These are phyloP conservation scores for Solanum pimpinellifolium DNA, from an alignment of 257 asterid genomes.

Conservation along the genomic window DNA sequence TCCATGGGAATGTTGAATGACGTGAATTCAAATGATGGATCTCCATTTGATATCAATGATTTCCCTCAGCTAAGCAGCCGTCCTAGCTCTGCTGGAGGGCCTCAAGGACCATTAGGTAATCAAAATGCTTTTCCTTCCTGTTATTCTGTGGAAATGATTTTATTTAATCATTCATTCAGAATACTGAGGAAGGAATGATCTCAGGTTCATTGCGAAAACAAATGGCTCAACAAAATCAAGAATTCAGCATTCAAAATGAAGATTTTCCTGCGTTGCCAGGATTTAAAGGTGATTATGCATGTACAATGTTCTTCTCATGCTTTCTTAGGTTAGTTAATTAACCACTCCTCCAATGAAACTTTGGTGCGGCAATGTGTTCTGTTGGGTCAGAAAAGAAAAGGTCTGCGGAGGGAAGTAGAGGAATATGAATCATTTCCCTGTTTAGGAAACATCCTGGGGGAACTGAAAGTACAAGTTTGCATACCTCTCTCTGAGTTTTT, in stretches of 20 bases:
- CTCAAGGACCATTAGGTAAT: constrained; percentile 89
- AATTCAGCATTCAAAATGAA: constrained; percentile 96
- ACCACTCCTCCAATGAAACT: neutral
- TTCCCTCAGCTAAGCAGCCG: constrained; percentile 90
- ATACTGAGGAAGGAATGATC: constrained; percentile 7
- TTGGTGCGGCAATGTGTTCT: neutral
- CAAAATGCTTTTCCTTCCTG: constrained; percentile 1
- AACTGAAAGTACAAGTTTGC: neutral
- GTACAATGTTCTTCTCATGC: neutral
- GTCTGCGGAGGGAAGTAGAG: neutral
- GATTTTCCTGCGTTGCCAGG: constrained; percentile 99
- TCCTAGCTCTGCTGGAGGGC: constrained; percentile 97
- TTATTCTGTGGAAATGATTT: constrained; percentile 4
- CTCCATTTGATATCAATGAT: constrained; percentile 91
- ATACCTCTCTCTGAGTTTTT: neutral
- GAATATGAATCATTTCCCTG: neutral
- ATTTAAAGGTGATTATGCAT: constrained; percentile 54
- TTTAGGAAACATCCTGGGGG: neutral
- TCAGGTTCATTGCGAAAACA: constrained; percentile 94
- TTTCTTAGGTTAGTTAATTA: neutral
- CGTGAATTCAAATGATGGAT: constrained; percentile 70
- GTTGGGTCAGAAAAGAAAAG: neutral
- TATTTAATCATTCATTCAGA: constrained; percentile 4
- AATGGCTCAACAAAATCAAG: constrained; percentile 95
- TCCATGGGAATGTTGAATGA: constrained; percentile 85